A percentile compares a stretch with the other conserved stretches of the same genome.
Conservation (phyloP, 192 early-diverging fungal species). For the Endogone sp. region DNA sequence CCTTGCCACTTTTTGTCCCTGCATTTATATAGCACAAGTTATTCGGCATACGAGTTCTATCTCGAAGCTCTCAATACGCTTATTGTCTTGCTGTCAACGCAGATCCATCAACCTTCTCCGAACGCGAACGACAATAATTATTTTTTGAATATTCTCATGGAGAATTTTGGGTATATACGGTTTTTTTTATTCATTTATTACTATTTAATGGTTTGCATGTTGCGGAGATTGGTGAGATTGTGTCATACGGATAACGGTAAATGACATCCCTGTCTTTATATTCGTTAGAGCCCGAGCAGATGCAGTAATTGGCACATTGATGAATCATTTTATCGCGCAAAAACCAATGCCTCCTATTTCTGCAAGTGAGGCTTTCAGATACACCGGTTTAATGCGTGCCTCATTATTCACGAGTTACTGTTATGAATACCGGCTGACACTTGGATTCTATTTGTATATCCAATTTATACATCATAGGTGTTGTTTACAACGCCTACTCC, state of each 20-base stretch:
- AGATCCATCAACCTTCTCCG: conserved; percentile 43
- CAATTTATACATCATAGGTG: conserved; percentile 21
- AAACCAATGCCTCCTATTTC: conserved; percentile 36
- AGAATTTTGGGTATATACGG: conserved; percentile 46
- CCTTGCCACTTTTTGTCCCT: neutral
- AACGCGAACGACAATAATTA: conserved; percentile 44
- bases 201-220: too few species aligned
- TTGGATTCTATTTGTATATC: conserved; percentile 7
- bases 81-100: conserved; percentile 59
- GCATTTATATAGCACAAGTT: conserved; percentile 30
- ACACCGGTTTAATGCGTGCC: neutral
- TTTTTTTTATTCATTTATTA: neutral
- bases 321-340: conserved; percentile 51
- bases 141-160: conserved; percentile 62
- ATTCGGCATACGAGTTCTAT: conserved; percentile 63
- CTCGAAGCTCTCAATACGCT: conserved; percentile 58
- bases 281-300: conserved; percentile 49
- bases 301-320: conserved; percentile 46
- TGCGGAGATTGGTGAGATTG: too few species aligned
- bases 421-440: conserved; percentile 7
- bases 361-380: conserved; percentile 24
- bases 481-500: conserved; percentile 66
- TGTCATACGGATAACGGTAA: too few species aligned
- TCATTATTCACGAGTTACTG: too few species aligned
- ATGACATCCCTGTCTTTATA: too few species aligned